These are phyloP conservation scores for Neophaeococcomyces mojaviensis DNA, from an alignment of 2,329 filamentous ascomycete genomes.

Conservation along the genomic window DNA sequence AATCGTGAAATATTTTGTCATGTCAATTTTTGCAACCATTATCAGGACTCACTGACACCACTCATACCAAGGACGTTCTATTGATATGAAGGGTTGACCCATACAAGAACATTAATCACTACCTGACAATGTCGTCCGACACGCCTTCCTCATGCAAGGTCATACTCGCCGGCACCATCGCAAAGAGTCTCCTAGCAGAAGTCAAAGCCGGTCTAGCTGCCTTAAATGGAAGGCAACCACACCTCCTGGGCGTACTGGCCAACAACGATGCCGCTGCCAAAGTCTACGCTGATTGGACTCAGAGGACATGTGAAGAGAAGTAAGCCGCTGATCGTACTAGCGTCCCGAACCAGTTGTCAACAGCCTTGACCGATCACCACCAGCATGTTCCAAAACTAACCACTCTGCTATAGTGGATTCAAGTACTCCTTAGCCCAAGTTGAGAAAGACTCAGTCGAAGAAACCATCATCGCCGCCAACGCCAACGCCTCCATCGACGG, in stretches of 20 bases:
- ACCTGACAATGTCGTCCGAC: neutral
- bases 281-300: constrained; percentile 95
- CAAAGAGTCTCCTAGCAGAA: constrained; percentile 71
- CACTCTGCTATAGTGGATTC: constrained; percentile 60
- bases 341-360: too few species aligned
- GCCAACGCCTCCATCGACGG: constrained; percentile 67
- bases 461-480: constrained; percentile 79
- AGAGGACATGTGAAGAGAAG: constrained; percentile 94
- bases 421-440: constrained; percentile 77
- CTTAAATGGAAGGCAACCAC: constrained; percentile 60
- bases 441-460: constrained; percentile 81
- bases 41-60: too few species aligned
- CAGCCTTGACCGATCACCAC: neutral
- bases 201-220: constrained; percentile 67
- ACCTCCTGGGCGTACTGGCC: constrained; percentile 83
- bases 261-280: constrained; percentile 84
- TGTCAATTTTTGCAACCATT: too few species aligned
- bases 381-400: neutral
- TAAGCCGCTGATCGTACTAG: too few species aligned
- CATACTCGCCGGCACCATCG: constrained; percentile 78
- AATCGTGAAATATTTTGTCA: too few species aligned
- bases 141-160: constrained; percentile 63
- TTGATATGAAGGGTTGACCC: too few species aligned
- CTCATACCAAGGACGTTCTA: too few species aligned
- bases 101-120: too few species aligned